Base-by-base conservation (phyloP, 768 basidiomycete species). In the Cystobasidium tubakii region DNA sequence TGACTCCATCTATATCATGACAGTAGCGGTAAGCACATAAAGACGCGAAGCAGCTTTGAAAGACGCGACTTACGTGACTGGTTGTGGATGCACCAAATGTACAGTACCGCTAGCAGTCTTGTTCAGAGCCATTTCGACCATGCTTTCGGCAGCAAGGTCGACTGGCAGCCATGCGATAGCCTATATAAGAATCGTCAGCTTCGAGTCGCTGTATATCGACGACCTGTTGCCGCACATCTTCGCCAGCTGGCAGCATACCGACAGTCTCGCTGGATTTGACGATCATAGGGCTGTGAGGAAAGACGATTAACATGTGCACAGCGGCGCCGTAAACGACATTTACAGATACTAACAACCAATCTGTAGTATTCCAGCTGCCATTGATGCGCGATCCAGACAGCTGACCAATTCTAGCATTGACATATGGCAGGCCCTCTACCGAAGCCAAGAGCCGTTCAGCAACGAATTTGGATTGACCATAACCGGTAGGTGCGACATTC, bases 351-450 rank as follows among this genome's bases (percentile, higher is more conserved):
- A 7, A 67, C 66, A 67, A 29, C 43, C 66, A 43, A 60, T 60
- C 57, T 6, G 57, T 60, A 34, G 57, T 34, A 21, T 60, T 60
- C 57, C 57, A 60, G 57, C 57, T 60, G 33, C 66, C 66, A n/a
- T 67, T 67, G 44, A 67, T 23, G 29, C 43, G 23, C 21, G 39
- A 43, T 21, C 66, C 66, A 67, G 39, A 43, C 13, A 67, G 43
- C 25, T 67, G 66, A 43, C 66, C 43, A 21, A 67, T 46, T 21
- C 66, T 34, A 19, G 50, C 43, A 67, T 67, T 67, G 39, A 33
- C 50, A 25, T 29, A 33, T 12, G 36, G 29, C 9, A 67, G 13
- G 3, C 43, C 43, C 23, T 44, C 43, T 2, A 53, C 27, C 12
- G 29, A 33, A n/a, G 43, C 66, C 29, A 67, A 43, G 9, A 67